Evolutionary conservation across 2,329 filamentous ascomycete species (phyloP), one percentile per base, ranked within the genome.

Genomic region (Fonsecaea monophora): DNA sequence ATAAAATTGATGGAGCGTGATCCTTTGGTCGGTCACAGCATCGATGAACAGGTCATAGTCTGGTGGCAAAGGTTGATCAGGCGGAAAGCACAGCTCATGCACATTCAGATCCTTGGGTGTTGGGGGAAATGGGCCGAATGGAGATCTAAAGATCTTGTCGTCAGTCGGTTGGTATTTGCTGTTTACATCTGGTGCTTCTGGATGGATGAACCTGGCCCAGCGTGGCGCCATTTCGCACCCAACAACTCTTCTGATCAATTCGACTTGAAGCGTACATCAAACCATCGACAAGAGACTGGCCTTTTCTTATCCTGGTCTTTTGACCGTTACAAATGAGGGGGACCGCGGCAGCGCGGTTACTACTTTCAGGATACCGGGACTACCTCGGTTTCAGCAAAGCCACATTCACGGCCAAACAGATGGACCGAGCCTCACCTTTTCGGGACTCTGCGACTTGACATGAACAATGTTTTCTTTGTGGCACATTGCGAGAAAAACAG

Each of bases 81-180:
- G 45, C 3, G 45, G 45, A 8, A 50, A 50, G 10, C 45, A 50
- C 45, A 50, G 21, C 10, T 50, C 45, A 21, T 50, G 45, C 1
- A 50, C 45, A 30, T 50, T 50, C 45, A 50, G 15, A 10, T 50
- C 45, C 45, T 50, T 25, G 21, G 45, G 45, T 8, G 45, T 50
- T 25, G 45, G 45, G 21, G 45, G 45, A 13, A 50, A 50, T 30
- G 45, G 45, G 5, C 45, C 45, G 45, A 50, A 50, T 25, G 45
- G 45, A 50, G 45, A 50, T 50, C 10, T 30, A 18, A 50, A 50
- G 45, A 50, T 5, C 45, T 50, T 50, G 45, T 50, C 45, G 45
- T 50, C 12, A 4, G 45, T 50, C 18, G 45, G 45, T 25, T 25
- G 45, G 45, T 50, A 50, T 25, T 50, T 50, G 45, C 45, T 21